A percentile compares a stretch with the other conserved stretches of the same genome.
Evolutionary conservation across 108 stramenopile genomes (phyloP).

Genomic region (Discostella pseudostelligera): DNA sequence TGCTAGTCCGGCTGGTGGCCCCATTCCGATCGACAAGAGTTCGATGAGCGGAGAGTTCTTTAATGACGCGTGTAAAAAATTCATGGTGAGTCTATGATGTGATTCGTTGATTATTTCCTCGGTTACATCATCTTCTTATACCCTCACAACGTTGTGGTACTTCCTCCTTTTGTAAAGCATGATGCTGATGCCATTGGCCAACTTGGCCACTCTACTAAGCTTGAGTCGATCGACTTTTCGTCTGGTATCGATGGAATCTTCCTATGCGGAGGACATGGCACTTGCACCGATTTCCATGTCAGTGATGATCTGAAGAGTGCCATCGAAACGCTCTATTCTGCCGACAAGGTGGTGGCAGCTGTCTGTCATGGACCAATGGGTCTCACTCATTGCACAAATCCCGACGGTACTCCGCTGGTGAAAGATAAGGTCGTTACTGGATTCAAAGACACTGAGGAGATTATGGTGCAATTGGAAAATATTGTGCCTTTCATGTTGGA

Average conservation of each 20-base stretch:
- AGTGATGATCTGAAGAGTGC: slow-evolving; percentile 54
- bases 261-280: slow-evolving; percentile 75
- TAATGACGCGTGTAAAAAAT: slow-evolving; percentile 63
- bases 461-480: slow-evolving; percentile 52
- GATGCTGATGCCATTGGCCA: slow-evolving; percentile 62
- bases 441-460: slow-evolving; percentile 79
- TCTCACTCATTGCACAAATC: slow-evolving; percentile 59
- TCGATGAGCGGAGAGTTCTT: slow-evolving; percentile 54
- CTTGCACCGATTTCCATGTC: slow-evolving; percentile 61
- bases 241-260: neutral
- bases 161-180: slow-evolving; percentile 21
- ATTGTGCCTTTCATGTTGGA: slow-evolving; percentile 75
- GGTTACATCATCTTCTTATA: neutral
- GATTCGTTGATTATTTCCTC: neutral
- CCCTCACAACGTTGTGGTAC: neutral
- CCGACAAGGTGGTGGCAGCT: slow-evolving; percentile 64
- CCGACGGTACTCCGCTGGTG: slow-evolving; percentile 68
- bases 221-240: slow-evolving; percentile 48
- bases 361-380: slow-evolving; percentile 81
- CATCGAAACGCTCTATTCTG: slow-evolving; percentile 61
- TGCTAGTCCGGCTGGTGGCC: slow-evolving; percentile 61
- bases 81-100: slow-evolving; percentile 60
- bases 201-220: slow-evolving; percentile 51
- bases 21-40: slow-evolving; percentile 65
- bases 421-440: slow-evolving; percentile 65